phyloP scores from a whole-genome alignment of 73 alveolate species.

The Blepharisma stoltei region DNA sequence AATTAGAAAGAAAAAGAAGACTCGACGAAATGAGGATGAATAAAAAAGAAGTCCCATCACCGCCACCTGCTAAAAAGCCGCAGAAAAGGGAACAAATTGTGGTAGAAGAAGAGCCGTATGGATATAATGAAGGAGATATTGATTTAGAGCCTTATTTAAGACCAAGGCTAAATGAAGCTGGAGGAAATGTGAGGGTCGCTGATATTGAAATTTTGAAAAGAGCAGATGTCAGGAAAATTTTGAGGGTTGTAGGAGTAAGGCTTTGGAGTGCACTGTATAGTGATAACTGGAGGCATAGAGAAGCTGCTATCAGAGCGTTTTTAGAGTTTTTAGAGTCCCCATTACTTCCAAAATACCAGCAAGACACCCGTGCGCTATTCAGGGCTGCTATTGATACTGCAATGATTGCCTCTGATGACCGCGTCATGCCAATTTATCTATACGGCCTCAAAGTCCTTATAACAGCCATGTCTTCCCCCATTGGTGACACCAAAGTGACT shows the following conservation, averaged over 20 bases:
- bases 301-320: constrained; percentile 94
- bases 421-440: constrained; percentile 84
- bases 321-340: constrained; percentile 88
- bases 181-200: constrained; percentile 74
- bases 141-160: constrained; percentile 92
- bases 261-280: constrained; percentile 91
- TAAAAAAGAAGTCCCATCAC: constrained; percentile 29
- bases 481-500: constrained; percentile 92
- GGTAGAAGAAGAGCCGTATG: constrained; percentile 81
- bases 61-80: constrained; percentile 38
- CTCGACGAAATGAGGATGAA: constrained; percentile 34
- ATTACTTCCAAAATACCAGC: constrained; percentile 74
- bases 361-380: constrained; percentile 80
- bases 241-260: constrained; percentile 88
- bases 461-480: constrained; percentile 90
- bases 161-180: constrained; percentile 85
- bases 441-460: constrained; percentile 81
- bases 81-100: constrained; percentile 45
- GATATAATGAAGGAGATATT: constrained; percentile 94
- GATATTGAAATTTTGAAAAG: constrained; percentile 85
- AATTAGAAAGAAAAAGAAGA: constrained; percentile 49
- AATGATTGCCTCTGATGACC: constrained; percentile 86
- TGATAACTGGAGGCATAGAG: constrained; percentile 97
- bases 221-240: constrained; percentile 79
- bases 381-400: constrained; percentile 91